phyloP scores from a whole-genome alignment of 2,329 filamentous ascomycete species.

The Neobulgaria alba region DNA sequence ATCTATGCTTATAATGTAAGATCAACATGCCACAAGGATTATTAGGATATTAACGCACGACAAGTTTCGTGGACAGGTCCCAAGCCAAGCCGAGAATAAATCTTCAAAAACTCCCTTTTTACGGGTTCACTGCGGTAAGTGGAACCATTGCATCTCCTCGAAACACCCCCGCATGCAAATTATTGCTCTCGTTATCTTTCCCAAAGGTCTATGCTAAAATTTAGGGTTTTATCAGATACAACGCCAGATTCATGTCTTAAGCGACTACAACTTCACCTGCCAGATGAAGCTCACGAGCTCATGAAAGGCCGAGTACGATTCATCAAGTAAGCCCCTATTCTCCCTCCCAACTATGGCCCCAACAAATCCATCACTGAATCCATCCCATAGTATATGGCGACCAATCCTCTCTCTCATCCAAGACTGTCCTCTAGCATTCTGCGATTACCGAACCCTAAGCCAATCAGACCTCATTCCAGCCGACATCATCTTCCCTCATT shows the following conservation, averaged over 20 bases:
- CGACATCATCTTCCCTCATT: conserved; percentile 4
- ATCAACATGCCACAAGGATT: no score
- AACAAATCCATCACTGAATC: background rate
- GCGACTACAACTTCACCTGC: conserved; percentile 2
- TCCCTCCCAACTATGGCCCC: background rate
- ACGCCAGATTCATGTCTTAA: conserved; percentile 4
- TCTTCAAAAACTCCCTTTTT: conserved; percentile 2
- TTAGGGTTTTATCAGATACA: background rate
- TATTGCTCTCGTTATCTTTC: no score
- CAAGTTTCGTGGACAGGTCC: background rate
- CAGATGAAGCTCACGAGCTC: conserved; percentile 1
- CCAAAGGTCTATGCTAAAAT: background rate
- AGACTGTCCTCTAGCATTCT: conserved; percentile 7
- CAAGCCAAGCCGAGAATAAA: background rate
- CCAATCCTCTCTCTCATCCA: background rate
- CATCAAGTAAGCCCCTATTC: background rate
- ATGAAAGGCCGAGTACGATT: conserved; percentile 2
- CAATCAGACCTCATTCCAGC: background rate
- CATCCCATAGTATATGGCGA: conserved; percentile 2
- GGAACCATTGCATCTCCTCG: no score
- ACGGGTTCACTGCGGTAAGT: conserved; percentile 3
- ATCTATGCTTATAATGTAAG: conserved; percentile 6
- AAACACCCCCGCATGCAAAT: no score
- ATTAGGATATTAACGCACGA: background rate
- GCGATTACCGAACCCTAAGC: conserved; percentile 1